Conservation (phyloP, 257 asterid genomes). For the Solanum lycopersicoides region DNA sequence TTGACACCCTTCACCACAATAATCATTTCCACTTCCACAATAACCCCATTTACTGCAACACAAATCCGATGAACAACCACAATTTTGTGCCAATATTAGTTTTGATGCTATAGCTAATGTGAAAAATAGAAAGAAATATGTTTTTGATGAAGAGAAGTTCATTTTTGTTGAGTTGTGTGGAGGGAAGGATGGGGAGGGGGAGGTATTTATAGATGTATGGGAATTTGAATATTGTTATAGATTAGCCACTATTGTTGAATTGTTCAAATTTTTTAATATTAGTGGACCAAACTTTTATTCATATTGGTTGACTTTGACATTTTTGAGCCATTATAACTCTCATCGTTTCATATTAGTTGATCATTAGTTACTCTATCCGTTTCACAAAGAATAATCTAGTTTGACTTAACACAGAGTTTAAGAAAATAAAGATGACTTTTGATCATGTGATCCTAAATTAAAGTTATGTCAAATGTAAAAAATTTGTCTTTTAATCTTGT, state of each 20-base stretch:
- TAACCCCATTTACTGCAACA: slow-evolving; percentile 35
- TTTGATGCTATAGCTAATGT: neutral
- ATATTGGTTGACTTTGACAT: neutral
- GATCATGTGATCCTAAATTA: too few relatives aligned
- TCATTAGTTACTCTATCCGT: too few relatives aligned
- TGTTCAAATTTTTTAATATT: neutral
- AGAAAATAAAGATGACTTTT: too few relatives aligned
- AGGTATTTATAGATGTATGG: neutral
- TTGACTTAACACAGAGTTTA: fast-evolving
- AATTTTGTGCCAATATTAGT: slow-evolving; percentile 1
- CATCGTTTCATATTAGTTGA: too few relatives aligned
- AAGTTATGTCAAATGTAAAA: too few relatives aligned
- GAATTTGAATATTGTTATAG: neutral
- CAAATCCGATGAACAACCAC: slow-evolving; percentile 6
- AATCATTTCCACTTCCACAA: slow-evolving; percentile 24
- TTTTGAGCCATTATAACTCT: too few relatives aligned
- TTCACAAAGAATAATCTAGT: too few relatives aligned
- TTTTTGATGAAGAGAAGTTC: neutral
- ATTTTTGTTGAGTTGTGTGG: neutral
- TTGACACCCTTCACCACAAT: slow-evolving; percentile 42
- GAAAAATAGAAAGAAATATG: neutral
- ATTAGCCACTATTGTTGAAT: neutral
- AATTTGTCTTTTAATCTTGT: too few relatives aligned
- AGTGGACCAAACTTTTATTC: neutral
- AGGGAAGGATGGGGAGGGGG: neutral